Percentiles rank a stretch among this genome's conserved stretches.
phyloP scores from a whole-genome alignment of 2,329 filamentous ascomycete species.

The Clonostachys rhizophaga region DNA sequence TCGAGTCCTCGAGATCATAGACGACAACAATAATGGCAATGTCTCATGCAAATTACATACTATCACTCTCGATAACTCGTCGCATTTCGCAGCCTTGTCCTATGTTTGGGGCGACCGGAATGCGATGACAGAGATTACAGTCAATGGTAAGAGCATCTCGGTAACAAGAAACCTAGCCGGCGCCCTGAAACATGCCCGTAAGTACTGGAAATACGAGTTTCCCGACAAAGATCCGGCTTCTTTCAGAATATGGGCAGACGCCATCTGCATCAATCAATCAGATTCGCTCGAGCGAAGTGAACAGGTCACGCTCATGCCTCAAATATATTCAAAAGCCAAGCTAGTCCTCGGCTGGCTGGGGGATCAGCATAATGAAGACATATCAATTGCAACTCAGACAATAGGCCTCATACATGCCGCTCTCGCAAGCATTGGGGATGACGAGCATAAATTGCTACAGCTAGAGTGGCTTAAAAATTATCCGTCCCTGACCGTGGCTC shows the following conservation, averaged over 20 bases:
- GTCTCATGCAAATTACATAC: too few relatives aligned
- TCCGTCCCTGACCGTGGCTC: not conserved
- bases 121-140: not conserved
- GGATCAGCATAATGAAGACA: not conserved
- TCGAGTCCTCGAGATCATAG: too few relatives aligned
- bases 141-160: not conserved
- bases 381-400: too few relatives aligned
- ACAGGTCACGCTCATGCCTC: constrained; percentile 2
- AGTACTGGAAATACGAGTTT: not conserved
- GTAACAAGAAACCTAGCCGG: not conserved
- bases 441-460: not conserved
- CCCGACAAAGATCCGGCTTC: not conserved
- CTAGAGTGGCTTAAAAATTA: not conserved
- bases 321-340: constrained; percentile 11
- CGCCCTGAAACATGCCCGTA: not conserved
- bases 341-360: constrained; percentile 29
- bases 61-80: too few relatives aligned
- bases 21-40: too few relatives aligned
- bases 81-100: too few relatives aligned
- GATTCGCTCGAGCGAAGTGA: constrained; percentile 1
- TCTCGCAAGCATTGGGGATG: too few relatives aligned
- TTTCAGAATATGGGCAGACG: constrained; percentile 1
- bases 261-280: constrained; percentile 4
- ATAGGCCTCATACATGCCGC: too few relatives aligned
- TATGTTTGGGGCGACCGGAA: too few relatives aligned